phyloP scores from a whole-genome alignment of 371 early-diverging fungal species.

The Dinochytrium kinnereticum region DNA sequence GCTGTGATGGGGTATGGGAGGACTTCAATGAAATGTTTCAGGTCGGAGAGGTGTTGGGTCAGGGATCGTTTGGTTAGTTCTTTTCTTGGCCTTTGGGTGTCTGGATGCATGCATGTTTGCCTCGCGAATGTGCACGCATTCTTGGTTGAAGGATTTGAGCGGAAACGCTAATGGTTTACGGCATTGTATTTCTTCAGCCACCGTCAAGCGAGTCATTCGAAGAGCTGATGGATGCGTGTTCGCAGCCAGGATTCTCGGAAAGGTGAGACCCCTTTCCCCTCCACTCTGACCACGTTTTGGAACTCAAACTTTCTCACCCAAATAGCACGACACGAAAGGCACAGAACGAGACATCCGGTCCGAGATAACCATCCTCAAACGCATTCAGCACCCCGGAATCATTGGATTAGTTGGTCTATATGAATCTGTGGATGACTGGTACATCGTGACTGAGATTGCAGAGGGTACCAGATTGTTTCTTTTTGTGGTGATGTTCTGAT shows the following conservation, averaged over 20 bases:
- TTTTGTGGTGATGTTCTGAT: not conserved
- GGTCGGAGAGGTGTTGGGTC: not conserved
- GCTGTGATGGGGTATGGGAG: not conserved
- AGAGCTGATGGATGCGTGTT: not conserved
- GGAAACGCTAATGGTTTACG: too few species aligned
- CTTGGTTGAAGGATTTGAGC: not conserved
- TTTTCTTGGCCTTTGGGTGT: not conserved
- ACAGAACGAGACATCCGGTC: not conserved
- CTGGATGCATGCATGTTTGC: not conserved
- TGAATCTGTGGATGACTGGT: not conserved
- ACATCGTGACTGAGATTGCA: not conserved
- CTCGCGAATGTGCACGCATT: not conserved
- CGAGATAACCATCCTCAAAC: not conserved
- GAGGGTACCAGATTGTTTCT: not conserved
- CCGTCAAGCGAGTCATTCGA: not conserved
- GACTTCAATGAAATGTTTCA: not conserved
- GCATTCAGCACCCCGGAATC: not conserved
- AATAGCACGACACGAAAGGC: too few species aligned
- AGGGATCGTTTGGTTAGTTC: constrained; percentile 7
- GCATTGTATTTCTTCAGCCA: not conserved
- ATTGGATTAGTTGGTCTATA: not conserved
- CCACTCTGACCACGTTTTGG: too few species aligned
- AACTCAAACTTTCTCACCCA: too few species aligned
- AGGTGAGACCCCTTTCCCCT: too few species aligned
- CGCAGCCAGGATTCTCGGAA: not conserved